A percentile compares a stretch with the other conserved stretches of the same genome.
These are phyloP conservation scores for Salix brachista DNA, from an alignment of 345 rosid genomes.

Conservation along the genomic window DNA sequence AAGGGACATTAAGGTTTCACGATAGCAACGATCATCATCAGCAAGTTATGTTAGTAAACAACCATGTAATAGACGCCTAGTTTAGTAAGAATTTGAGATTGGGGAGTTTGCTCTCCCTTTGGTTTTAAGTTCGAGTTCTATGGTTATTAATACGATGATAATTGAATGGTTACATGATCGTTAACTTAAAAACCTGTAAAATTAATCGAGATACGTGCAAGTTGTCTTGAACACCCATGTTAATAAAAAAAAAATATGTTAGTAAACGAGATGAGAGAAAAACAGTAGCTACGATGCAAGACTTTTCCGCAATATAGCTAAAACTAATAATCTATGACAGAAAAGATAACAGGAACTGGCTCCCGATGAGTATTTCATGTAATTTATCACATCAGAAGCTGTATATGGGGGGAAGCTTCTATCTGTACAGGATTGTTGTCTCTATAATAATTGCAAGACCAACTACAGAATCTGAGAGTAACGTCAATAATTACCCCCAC, in stretches of 20 bases:
- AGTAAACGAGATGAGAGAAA: not conserved
- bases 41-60: not conserved
- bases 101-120: too few relatives aligned
- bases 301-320: not conserved
- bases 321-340: not conserved
- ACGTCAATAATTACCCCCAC: conserved; percentile 2
- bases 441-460: conserved; percentile 3
- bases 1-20: not conserved
- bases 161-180: too few relatives aligned
- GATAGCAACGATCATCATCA: not conserved
- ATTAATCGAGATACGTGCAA: too few relatives aligned
- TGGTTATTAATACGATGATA: too few relatives aligned
- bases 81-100: too few relatives aligned
- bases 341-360: not conserved
- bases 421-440: conserved; percentile 24
- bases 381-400: not conserved
- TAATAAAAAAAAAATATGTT: too few relatives aligned
- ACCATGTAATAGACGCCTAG: too few relatives aligned
- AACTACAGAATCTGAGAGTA: conserved; percentile 3
- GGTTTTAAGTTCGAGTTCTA: too few relatives aligned
- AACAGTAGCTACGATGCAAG: not conserved
- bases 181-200: too few relatives aligned
- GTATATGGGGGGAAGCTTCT: not conserved
- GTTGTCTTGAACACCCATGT: accelerated
- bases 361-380: not conserved